Percentiles rank a stretch among this genome's conserved stretches.
Evolutionary conservation across 2,329 filamentous ascomycete genomes (phyloP).

Genomic region (Alternaria tenuissima): DNA sequence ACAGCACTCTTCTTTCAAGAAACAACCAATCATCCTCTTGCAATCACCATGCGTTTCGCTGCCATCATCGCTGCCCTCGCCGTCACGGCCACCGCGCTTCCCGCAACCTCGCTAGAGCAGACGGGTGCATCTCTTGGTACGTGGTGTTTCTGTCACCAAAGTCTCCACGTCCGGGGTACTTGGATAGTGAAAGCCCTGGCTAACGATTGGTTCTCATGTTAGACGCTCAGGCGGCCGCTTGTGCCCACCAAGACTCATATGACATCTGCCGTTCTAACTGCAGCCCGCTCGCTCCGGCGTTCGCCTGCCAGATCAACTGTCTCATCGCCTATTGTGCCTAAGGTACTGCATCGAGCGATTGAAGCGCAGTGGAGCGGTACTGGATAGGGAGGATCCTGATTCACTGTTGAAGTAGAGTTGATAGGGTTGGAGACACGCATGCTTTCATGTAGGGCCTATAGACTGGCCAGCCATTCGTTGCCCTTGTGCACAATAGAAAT

Average conservation of each 20-base stretch:
- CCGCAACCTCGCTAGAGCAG: not conserved
- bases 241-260: not conserved
- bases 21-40: not conserved
- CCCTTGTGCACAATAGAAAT: not conserved
- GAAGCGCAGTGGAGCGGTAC: not conserved
- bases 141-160: not conserved
- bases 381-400: not conserved
- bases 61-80: not conserved
- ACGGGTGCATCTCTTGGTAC: not conserved
- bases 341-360: not conserved
- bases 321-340: not conserved
- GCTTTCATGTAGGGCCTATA: not conserved
- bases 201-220: too few relatives aligned
- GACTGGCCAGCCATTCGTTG: not conserved
- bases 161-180: not conserved
- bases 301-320: not conserved
- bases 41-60: conserved; percentile 1
- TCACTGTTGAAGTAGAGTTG: not conserved
- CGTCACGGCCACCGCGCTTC: not conserved
- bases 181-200: not conserved
- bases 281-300: not conserved
- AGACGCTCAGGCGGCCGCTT: not conserved
- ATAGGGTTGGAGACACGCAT: not conserved
- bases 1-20: not conserved
- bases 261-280: not conserved